Conservation (phyloP, 2,329 filamentous ascomycete species). For the Elsinoe fawcettii region DNA sequence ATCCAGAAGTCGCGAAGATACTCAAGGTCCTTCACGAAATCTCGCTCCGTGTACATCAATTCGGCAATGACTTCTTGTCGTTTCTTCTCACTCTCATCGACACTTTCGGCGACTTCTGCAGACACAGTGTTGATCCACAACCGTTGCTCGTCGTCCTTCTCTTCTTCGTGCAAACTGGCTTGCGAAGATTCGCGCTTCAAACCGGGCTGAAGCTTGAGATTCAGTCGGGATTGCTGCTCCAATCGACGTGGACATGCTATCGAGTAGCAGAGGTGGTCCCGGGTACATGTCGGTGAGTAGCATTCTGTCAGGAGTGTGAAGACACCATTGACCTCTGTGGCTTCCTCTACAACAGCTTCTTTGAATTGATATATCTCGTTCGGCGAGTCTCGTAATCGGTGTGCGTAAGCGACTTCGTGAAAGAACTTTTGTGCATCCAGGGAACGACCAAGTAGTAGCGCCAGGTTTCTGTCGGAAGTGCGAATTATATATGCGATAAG, state of each 20-base stretch:
- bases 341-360: conserved; percentile 81
- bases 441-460: conserved; percentile 79
- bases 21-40: conserved; percentile 98
- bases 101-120: conserved; percentile 84
- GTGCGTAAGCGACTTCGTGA: conserved; percentile 97
- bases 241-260: conserved; percentile 90
- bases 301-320: conserved; percentile 95
- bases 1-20: conserved; percentile 99
- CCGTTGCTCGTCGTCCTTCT: conserved; percentile 90
- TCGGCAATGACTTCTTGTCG: conserved; percentile 97
- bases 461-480: conserved; percentile 90
- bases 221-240: conserved; percentile 89
- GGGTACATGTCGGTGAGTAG: conserved; percentile 94
- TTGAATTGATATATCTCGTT: conserved; percentile 95
- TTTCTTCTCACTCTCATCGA: conserved; percentile 90
- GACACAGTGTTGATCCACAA: conserved; percentile 98
- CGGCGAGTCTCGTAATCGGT: conserved; percentile 85
- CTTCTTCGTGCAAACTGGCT: conserved; percentile 66
- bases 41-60: conserved; percentile 95
- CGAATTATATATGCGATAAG: conserved; percentile 94
- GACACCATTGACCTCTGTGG: conserved; percentile 83
- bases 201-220: conserved; percentile 85
- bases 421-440: conserved; percentile 98
- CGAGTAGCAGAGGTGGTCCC: conserved; percentile 93
- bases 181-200: conserved; percentile 65